Conservation (phyloP, 208 protist genomes). For the Leishmania major region DNA sequence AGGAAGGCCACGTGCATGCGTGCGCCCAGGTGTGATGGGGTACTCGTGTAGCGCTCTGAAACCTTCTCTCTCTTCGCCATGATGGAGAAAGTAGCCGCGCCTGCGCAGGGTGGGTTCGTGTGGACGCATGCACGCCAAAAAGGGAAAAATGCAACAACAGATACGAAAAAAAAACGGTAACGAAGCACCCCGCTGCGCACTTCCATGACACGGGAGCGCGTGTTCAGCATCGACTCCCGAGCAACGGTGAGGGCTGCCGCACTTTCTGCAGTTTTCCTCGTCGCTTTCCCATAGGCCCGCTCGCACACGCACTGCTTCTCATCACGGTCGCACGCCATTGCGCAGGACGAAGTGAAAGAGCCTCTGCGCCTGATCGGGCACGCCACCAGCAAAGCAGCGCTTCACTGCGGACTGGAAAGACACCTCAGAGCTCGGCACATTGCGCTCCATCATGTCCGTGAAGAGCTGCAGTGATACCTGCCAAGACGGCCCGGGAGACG, state of each 20-base stretch:
- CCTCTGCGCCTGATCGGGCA: slow-evolving; percentile 48
- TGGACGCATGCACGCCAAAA: not conserved
- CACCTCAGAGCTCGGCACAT: slow-evolving; percentile 70
- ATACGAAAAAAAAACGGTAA: not conserved
- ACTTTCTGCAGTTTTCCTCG: not conserved
- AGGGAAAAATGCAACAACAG: not conserved
- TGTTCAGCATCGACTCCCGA: not conserved
- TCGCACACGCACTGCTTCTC: not conserved
- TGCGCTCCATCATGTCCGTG: slow-evolving; percentile 53
- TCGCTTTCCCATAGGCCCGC: not conserved
- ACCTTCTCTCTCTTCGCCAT: not conserved
- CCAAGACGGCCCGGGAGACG: slow-evolving; percentile 51
- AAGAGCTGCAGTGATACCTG: slow-evolving; percentile 65
- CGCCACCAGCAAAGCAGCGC: slow-evolving; percentile 68
- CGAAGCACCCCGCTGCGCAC: not conserved
- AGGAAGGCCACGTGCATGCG: not conserved
- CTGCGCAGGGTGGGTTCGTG: not conserved
- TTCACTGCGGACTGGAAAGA: slow-evolving; percentile 77
- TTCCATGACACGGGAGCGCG: not conserved
- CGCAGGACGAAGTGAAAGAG: slow-evolving; percentile 57
- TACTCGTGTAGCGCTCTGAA: not conserved
- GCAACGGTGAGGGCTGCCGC: not conserved
- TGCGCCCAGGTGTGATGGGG: not conserved
- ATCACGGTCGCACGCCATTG: slow-evolving; percentile 29
- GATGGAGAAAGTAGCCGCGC: not conserved